These are phyloP conservation scores for Fusarium sp. DNA, from an alignment of 2,329 filamentous ascomycete genomes.

Conservation along the genomic window DNA sequence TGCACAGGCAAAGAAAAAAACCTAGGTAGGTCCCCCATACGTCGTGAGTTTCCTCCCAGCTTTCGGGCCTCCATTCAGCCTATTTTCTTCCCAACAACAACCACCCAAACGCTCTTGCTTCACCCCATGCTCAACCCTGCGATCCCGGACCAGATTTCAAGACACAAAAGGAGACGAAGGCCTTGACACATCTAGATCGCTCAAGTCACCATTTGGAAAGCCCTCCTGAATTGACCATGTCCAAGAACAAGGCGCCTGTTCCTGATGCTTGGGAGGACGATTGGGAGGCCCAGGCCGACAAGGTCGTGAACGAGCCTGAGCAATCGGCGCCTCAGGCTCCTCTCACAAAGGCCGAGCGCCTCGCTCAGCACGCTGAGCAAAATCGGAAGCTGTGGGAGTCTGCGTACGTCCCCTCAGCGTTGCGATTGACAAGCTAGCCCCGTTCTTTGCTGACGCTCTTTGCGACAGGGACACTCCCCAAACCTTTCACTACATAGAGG, in stretches of 20 bases:
- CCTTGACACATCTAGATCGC: constrained; percentile 17
- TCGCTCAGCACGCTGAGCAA: constrained; percentile 83
- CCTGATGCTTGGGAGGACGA: constrained; percentile 92
- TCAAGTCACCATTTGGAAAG: background rate
- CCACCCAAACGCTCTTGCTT: constrained; percentile 10
- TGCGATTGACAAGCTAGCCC: background rate
- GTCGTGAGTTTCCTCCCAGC: constrained; percentile 32
- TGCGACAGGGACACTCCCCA: constrained; percentile 75
- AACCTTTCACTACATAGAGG: constrained; percentile 80
- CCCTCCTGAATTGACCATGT: constrained; percentile 53
- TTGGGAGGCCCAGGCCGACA: constrained; percentile 85
- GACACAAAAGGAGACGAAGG: constrained; percentile 33
- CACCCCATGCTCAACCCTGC: constrained; percentile 36
- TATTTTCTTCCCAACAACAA: constrained; percentile 19
- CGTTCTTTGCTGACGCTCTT: constrained; percentile 14
- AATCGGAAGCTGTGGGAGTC: constrained; percentile 91
- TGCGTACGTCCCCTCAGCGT: constrained; percentile 68
- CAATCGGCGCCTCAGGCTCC: constrained; percentile 52
- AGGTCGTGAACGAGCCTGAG: constrained; percentile 51
- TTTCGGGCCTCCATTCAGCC: constrained; percentile 28
- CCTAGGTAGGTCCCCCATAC: constrained; percentile 18
- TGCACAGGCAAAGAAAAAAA: constrained; percentile 6
- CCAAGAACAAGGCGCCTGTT: constrained; percentile 58
- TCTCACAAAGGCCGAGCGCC: constrained; percentile 79
- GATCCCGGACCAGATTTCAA: constrained; percentile 21